Percentiles rank a stretch among this genome's conserved stretches.
phyloP scores from a whole-genome alignment of 1,284 basidiomycete species.

The Termitomyces sp. region DNA sequence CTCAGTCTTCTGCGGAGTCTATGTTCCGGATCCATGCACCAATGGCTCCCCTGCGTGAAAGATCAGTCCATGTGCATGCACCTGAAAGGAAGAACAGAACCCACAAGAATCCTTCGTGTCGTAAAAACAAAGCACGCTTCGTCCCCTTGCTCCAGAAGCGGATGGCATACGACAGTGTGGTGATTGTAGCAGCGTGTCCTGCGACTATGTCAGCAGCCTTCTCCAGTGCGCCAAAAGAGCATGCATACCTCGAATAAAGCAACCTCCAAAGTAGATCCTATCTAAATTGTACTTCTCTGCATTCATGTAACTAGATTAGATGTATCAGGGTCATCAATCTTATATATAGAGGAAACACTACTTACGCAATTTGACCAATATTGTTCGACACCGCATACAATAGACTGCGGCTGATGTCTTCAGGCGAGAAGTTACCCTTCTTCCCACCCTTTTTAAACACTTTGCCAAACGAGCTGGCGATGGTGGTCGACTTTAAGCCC shows the following conservation, averaged over 20 bases:
- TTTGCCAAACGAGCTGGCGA: constrained; percentile 97
- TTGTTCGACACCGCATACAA: constrained; percentile 98
- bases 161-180: constrained; percentile 97
- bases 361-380: constrained; percentile 98
- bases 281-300: constrained; percentile 98
- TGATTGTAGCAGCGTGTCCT: constrained; percentile 97
- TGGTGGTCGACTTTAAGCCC: constrained; percentile 95
- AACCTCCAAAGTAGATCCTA: constrained; percentile 98
- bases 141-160: constrained; percentile 99
- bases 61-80: constrained; percentile 14
- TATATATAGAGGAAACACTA: constrained; percentile 22
- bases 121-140: constrained; percentile 92
- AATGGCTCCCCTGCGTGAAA: constrained; percentile 67
- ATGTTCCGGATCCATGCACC: constrained; percentile 98
- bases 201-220: constrained; percentile 11
- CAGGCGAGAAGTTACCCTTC: constrained; percentile 77
- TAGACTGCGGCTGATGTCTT: constrained; percentile 93
- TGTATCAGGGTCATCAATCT: constrained; percentile 6
- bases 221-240: constrained; percentile 3
- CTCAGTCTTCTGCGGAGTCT: constrained; percentile 27
- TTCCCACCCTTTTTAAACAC: constrained; percentile 89
- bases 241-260: constrained; percentile 92
- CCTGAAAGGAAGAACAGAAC: constrained; percentile 31
- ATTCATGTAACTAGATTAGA: constrained; percentile 85
- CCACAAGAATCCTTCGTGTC: constrained; percentile 97